A percentile compares a stretch with the other conserved stretches of the same genome.
Evolutionary conservation across 2,329 filamentous ascomycete genomes (phyloP).

Genomic region (Venturia effusa): DNA sequence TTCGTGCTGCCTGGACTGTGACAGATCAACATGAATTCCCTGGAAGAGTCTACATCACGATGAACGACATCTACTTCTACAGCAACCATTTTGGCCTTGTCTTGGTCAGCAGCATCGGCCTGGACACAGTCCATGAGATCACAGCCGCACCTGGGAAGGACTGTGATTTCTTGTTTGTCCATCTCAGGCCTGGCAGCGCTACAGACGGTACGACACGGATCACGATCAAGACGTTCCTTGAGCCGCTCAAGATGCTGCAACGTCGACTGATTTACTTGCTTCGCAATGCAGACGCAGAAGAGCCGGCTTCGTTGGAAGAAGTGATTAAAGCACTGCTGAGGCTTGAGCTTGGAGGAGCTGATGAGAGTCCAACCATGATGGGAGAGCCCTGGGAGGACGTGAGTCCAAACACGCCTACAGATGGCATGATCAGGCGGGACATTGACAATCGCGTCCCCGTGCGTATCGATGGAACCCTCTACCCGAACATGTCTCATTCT

Average conservation of each 20-base stretch:
- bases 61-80: constrained; percentile 87
- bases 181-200: constrained; percentile 52
- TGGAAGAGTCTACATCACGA: constrained; percentile 78
- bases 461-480: constrained; percentile 51
- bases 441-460: constrained; percentile 47
- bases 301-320: constrained; percentile 52
- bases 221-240: constrained; percentile 86
- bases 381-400: constrained; percentile 79
- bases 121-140: constrained; percentile 75
- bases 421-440: constrained; percentile 34
- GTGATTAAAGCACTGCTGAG: constrained; percentile 62
- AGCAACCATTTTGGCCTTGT: constrained; percentile 89
- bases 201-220: constrained; percentile 56
- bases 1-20: constrained; percentile 80
- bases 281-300: constrained; percentile 63
- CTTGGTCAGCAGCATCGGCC: constrained; percentile 64
- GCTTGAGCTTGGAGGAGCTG: constrained; percentile 49
- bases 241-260: constrained; percentile 73
- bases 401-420: constrained; percentile 46
- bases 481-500: constrained; percentile 25
- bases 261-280: constrained; percentile 76
- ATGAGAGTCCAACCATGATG: constrained; percentile 53
- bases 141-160: constrained; percentile 82
- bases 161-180: constrained; percentile 85
- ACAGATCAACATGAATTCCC: constrained; percentile 68